phyloP scores from a whole-genome alignment of 441 rosid genomes.

The Sinapis alba region DNA sequence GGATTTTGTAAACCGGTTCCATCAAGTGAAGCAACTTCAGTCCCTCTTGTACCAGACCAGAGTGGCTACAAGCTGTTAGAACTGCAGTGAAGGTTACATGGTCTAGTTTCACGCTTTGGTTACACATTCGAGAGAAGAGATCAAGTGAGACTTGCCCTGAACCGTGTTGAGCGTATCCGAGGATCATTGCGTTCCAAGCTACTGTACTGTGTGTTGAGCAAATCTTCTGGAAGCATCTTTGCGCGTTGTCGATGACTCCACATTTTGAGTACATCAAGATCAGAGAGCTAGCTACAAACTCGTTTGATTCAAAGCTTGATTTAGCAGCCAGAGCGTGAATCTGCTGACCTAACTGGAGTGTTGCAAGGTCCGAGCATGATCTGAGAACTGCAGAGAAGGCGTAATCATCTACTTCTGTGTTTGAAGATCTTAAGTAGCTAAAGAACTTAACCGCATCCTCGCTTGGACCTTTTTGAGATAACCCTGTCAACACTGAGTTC shows the following conservation, averaged over 20 bases:
- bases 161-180: conserved; percentile 79
- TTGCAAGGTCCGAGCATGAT: conserved; percentile 78
- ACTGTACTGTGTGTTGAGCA: conserved; percentile 53
- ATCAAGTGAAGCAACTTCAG: conserved; percentile 51
- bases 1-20: conserved; percentile 59
- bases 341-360: conserved; percentile 71
- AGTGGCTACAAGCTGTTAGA: conserved; percentile 83
- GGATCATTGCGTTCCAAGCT: conserved; percentile 70
- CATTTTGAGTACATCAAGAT: conserved; percentile 83
- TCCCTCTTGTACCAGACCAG: conserved; percentile 70
- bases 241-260: conserved; percentile 64
- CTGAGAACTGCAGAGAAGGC: conserved; percentile 75
- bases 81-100: conserved; percentile 73
- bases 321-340: conserved; percentile 60
- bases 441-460: conserved; percentile 62
- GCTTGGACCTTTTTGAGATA: conserved; percentile 59
- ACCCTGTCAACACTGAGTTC: conserved; percentile 75
- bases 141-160: conserved; percentile 53
- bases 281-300: conserved; percentile 71
- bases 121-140: conserved; percentile 53
- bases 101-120: conserved; percentile 48
- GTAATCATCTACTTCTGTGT: conserved; percentile 60
- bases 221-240: conserved; percentile 52
- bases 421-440: conserved; percentile 49
- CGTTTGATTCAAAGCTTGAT: conserved; percentile 61